phyloP scores from a whole-genome alignment of 2,329 filamentous ascomycete species.

The Alternaria solani region DNA sequence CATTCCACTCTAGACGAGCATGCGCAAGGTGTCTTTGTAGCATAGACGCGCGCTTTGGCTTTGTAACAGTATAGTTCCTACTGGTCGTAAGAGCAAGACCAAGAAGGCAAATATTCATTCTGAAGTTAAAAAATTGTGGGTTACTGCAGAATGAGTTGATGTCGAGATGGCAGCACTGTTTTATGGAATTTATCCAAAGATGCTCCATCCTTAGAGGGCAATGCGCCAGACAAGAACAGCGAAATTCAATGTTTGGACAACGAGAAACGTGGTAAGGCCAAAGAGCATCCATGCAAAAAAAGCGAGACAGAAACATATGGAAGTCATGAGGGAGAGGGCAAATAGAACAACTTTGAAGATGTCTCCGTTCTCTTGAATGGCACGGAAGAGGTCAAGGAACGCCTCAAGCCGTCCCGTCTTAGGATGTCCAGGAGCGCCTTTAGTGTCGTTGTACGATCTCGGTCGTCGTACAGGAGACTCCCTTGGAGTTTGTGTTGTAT shows the following conservation, averaged over 20 bases:
- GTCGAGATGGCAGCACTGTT: not conserved
- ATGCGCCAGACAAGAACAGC: not conserved
- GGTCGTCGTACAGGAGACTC: not conserved
- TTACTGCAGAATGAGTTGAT: not conserved
- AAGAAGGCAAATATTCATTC: not conserved
- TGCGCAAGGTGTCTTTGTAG: constrained; percentile 5
- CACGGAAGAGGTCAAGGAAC: not conserved
- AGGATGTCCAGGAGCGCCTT: not conserved
- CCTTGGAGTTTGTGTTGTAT: not conserved
- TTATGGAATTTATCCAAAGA: not conserved
- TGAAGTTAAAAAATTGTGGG: not conserved
- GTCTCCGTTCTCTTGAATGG: not conserved
- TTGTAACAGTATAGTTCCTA: constrained; percentile 2
- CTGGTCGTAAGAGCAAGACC: not conserved
- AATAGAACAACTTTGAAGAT: not conserved
- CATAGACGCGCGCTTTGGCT: not conserved
- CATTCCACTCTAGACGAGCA: constrained; percentile 17
- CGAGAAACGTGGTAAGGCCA: not conserved
- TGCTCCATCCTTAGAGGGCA: not conserved
- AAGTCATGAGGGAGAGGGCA: not conserved
- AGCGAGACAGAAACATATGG: not conserved
- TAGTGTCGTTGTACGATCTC: not conserved
- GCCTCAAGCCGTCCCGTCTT: not conserved
- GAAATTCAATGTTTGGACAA: not conserved
- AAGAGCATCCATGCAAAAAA: not conserved